phyloP scores from a whole-genome alignment of 2,329 filamentous ascomycete genomes.

The Ophiocordyceps robertsii region DNA sequence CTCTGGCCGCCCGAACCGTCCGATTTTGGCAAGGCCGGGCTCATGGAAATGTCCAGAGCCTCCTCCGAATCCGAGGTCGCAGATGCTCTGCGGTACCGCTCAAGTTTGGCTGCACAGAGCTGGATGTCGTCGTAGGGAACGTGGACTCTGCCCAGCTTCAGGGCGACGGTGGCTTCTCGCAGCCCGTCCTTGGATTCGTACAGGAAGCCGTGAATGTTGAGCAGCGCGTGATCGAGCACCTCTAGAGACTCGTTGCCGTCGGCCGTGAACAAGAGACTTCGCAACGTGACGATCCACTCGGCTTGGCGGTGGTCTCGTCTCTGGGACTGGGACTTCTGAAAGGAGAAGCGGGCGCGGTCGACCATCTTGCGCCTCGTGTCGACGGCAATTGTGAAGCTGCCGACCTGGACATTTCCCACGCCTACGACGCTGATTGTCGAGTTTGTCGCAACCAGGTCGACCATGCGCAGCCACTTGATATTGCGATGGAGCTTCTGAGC shows the following conservation, averaged over 20 bases:
- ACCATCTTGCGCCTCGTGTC: slow-evolving; percentile 88
- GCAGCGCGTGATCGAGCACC: slow-evolving; percentile 70
- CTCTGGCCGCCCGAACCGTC: slow-evolving; percentile 39
- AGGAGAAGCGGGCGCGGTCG: slow-evolving; percentile 78
- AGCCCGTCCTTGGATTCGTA: slow-evolving; percentile 77
- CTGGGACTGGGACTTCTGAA: slow-evolving; percentile 50
- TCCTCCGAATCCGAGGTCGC: slow-evolving; percentile 23
- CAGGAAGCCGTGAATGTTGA: slow-evolving; percentile 86
- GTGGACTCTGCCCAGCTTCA: slow-evolving; percentile 84
- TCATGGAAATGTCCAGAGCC: slow-evolving; percentile 48
- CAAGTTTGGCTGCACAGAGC: slow-evolving; percentile 44
- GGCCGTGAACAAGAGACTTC: slow-evolving; percentile 79
- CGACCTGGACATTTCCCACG: slow-evolving; percentile 74
- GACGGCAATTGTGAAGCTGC: slow-evolving; percentile 71
- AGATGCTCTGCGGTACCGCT: slow-evolving; percentile 25
- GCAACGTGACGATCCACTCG: slow-evolving; percentile 83
- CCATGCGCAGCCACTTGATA: slow-evolving; percentile 76
- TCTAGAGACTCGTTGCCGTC: slow-evolving; percentile 77
- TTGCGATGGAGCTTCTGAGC: slow-evolving; percentile 78
- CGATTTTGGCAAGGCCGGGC: slow-evolving; percentile 62
- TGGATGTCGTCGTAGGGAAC: slow-evolving; percentile 80
- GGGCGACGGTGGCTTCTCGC: slow-evolving; percentile 74
- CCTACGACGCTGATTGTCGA: slow-evolving; percentile 64
- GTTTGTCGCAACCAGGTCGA: slow-evolving; percentile 77
- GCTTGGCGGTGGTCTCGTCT: slow-evolving; percentile 52